Conservation (phyloP, 345 rosid species). For the Eutrema heterophyllum region DNA sequence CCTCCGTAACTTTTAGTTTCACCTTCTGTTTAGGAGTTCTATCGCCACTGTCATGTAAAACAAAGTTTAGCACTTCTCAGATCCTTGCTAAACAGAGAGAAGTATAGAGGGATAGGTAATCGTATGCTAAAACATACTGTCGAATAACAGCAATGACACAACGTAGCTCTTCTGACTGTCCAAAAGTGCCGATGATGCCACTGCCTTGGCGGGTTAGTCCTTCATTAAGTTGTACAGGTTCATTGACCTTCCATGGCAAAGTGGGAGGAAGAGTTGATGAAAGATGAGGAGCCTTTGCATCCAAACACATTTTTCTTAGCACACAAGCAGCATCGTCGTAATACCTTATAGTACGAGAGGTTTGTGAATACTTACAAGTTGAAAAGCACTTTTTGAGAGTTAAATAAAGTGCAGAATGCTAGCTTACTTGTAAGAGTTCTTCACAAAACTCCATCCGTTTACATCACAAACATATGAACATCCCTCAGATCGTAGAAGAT, state of each 20-base stretch:
- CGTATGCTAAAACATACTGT: slow-evolving; percentile 58
- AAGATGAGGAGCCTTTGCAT: slow-evolving; percentile 99
- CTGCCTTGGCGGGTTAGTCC: slow-evolving; percentile 97
- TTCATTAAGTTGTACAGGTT: slow-evolving; percentile 71
- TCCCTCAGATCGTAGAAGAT: slow-evolving; percentile 95
- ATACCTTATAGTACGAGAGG: slow-evolving; percentile 48
- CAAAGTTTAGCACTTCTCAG: neutral
- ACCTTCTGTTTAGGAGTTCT: slow-evolving; percentile 99
- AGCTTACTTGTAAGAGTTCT: slow-evolving; percentile 95
- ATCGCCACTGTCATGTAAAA: slow-evolving; percentile 68
- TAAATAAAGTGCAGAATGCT: neutral
- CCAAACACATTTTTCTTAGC: slow-evolving; percentile 92
- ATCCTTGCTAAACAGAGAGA: slow-evolving; percentile 8
- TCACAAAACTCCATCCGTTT: slow-evolving; percentile 99
- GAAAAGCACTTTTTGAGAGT: neutral
- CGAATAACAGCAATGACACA: slow-evolving; percentile 96
- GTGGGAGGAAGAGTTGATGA: slow-evolving; percentile 85
- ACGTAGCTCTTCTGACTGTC: slow-evolving; percentile 95
- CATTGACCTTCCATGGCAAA: slow-evolving; percentile 93
- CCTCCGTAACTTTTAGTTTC: slow-evolving; percentile 97
- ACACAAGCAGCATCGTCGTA: slow-evolving; percentile 99
- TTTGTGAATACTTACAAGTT: neutral
- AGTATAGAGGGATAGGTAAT: neutral
- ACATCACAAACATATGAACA: slow-evolving; percentile 99
- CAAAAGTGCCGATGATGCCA: slow-evolving; percentile 92